Percentiles rank a stretch among this genome's conserved stretches.
phyloP scores from a whole-genome alignment of 2,329 filamentous ascomycete species.

The Xylaria sp. region DNA sequence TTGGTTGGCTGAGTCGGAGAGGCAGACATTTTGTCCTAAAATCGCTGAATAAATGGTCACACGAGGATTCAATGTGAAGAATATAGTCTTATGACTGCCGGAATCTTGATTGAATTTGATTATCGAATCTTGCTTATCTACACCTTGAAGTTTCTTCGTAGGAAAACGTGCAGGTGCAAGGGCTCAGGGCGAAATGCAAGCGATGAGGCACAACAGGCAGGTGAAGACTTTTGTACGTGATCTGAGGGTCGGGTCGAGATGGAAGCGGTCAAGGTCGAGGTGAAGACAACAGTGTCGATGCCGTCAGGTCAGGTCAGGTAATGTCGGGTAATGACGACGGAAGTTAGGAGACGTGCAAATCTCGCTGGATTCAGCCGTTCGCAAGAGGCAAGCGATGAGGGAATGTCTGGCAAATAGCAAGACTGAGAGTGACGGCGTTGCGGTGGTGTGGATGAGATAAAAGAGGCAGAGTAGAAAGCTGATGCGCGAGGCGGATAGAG shows the following conservation, averaged over 20 bases:
- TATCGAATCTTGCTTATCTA: constrained; percentile 75
- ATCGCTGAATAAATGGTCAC: constrained; percentile 38
- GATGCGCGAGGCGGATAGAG: constrained; percentile 27
- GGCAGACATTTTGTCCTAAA: constrained; percentile 75
- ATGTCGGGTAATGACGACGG: constrained; percentile 39
- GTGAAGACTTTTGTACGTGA: constrained; percentile 43
- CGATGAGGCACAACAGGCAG: constrained; percentile 44
- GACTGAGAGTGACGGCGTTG: constrained; percentile 34
- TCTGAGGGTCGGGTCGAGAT: constrained; percentile 47
- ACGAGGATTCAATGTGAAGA: constrained; percentile 44
- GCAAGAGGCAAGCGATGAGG: constrained; percentile 44
- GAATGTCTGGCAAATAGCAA: constrained; percentile 25
- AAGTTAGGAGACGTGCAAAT: constrained; percentile 45
- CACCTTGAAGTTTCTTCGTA: constrained; percentile 87
- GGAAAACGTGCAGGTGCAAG: constrained; percentile 96
- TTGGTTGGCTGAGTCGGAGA: constrained; percentile 74
- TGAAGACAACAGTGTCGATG: constrained; percentile 47
- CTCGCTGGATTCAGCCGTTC: constrained; percentile 43
- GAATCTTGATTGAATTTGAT: constrained; percentile 56
- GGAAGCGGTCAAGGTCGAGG: constrained; percentile 46
- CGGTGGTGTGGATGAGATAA: constrained; percentile 29
- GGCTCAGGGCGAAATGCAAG: constrained; percentile 60
- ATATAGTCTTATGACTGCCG: constrained; percentile 51
- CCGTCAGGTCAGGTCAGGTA: constrained; percentile 38
- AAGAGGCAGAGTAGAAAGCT: constrained; percentile 28